These are phyloP conservation scores for Lithohypha guttulata DNA, from an alignment of 2,329 filamentous ascomycete species.

Conservation along the genomic window DNA sequence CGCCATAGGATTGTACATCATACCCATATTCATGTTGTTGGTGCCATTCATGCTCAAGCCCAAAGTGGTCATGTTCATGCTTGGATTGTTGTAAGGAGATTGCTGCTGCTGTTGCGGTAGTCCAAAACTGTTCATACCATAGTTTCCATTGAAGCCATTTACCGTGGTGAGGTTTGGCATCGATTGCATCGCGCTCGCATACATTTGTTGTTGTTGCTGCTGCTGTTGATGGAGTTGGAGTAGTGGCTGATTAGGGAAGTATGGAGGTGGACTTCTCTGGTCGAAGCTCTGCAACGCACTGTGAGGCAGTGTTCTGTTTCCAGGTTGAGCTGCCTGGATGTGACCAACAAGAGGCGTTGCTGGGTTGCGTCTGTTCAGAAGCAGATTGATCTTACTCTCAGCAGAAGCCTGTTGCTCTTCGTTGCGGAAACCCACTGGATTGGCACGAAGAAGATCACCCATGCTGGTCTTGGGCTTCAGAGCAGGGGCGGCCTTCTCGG, in stretches of 20 bases:
- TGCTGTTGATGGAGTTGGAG: not conserved
- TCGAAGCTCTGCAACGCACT: constrained; percentile 7
- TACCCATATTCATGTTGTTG: constrained; percentile 24
- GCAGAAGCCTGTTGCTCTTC: constrained; percentile 13
- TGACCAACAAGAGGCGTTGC: constrained; percentile 5
- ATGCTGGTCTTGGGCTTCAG: constrained; percentile 30
- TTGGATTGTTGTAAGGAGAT: constrained; percentile 10
- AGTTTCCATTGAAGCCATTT: constrained; percentile 5
- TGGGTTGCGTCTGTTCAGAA: constrained; percentile 2
- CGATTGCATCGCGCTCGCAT: constrained; percentile 16
- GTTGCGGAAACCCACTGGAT: constrained; percentile 33
- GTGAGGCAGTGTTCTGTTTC: constrained; percentile 10
- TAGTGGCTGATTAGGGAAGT: constrained; percentile 8
- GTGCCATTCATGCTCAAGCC: constrained; percentile 6
- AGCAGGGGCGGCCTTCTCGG: constrained; percentile 13
- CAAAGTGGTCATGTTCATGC: constrained; percentile 8
- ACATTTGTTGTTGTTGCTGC: constrained; percentile 6
- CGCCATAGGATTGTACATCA: constrained; percentile 13
- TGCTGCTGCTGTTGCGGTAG: constrained; percentile 7
- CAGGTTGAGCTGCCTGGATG: constrained; percentile 10
- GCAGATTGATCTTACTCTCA: constrained; percentile 10
- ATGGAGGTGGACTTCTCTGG: constrained; percentile 11
- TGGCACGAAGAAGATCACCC: constrained; percentile 41
- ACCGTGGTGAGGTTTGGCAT: constrained; percentile 6
- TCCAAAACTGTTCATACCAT: constrained; percentile 14